Percentiles rank a stretch among this genome's conserved stretches.
Evolutionary conservation across 345 rosid genomes (phyloP).

Genomic region (Hibiscus tridactylites): DNA sequence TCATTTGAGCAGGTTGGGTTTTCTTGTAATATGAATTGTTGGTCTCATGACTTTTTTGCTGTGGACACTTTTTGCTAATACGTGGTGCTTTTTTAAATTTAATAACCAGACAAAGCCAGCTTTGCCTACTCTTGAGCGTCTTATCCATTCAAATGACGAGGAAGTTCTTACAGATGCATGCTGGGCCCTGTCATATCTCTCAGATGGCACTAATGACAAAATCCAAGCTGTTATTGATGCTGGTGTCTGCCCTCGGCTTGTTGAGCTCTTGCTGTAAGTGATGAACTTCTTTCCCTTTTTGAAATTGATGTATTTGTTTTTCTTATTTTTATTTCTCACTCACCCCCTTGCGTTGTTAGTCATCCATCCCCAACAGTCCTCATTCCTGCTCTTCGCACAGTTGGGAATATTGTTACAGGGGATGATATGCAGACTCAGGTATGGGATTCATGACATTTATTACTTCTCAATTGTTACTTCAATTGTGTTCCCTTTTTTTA

Average conservation of each 20-base stretch:
- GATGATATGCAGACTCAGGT: slow-evolving; percentile 73
- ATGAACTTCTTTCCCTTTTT: not conserved
- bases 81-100: slow-evolving; percentile 9
- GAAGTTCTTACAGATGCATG: slow-evolving; percentile 81
- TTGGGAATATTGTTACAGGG: slow-evolving; percentile 80
- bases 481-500: no score
- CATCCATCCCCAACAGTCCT: slow-evolving; percentile 59
- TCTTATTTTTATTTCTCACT: not conserved
- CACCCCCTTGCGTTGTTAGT: slow-evolving; percentile 14
- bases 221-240: slow-evolving; percentile 72
- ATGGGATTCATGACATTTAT: not conserved
- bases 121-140: slow-evolving; percentile 58
- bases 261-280: slow-evolving; percentile 60
- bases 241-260: slow-evolving; percentile 57
- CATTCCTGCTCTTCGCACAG: slow-evolving; percentile 70
- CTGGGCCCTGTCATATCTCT: slow-evolving; percentile 75
- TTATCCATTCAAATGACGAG: slow-evolving; percentile 61
- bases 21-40: not conserved
- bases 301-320: not conserved
- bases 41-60: not conserved
- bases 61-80: not conserved
- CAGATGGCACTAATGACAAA: slow-evolving; percentile 72
- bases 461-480: not conserved
- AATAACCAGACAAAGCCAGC: slow-evolving; percentile 50
- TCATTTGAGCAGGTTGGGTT: slow-evolving; percentile 51